Evolutionary conservation across 2,329 filamentous ascomycete species (phyloP), one percentile per base, ranked within the genome.

Genomic region (Fusarium subtropicale): DNA sequence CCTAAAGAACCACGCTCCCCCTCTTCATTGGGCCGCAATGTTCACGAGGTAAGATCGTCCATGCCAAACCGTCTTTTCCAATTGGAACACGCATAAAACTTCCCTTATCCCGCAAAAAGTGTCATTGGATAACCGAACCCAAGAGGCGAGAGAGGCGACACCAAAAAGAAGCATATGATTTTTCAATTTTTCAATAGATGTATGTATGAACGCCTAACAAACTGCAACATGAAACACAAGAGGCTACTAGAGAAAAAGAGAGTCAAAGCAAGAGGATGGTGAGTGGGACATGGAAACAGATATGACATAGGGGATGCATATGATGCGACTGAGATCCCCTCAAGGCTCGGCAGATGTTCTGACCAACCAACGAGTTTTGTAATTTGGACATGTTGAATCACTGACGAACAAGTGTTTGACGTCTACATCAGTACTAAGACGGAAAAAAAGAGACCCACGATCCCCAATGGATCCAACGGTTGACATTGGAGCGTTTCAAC

Each of bases 1-100:
- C 39, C 36, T 53, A 45, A 41, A 26, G 38, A 41, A 52, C 46
- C 56, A 65, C 56, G 62, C 52, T 58, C 36, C 58, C 56, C 51
- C 50, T 53, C 61, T 51, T 55, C 66, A 74, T 75, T 75, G 65
- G 73, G 72, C 71, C 64, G 71, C 69, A 71, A 70, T 34, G 60
- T 64, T 55, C 61, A 64, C 65, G 55, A 71, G 69, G 58, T 36
- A 22, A 22, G 38, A 45, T 67, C 52, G 46, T 38, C 46, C 64
- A 28, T 8, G n/a, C n/a, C 66, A 58, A 38, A 28, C 31, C 13
- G 28, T 20, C 22, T 28, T 36, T 44, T 54, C n/a, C 31, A 58
- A 58, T 58, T 58, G 56, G 56, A 45, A 55, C 48, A 45, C 56
- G 51, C 41, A 56, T 56, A 45, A 44, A 51, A 31, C 44, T 46